A percentile compares a stretch with the other conserved stretches of the same genome.
phyloP scores from a whole-genome alignment of 169 alveolate species.

The Cryptosporidium muris region DNA sequence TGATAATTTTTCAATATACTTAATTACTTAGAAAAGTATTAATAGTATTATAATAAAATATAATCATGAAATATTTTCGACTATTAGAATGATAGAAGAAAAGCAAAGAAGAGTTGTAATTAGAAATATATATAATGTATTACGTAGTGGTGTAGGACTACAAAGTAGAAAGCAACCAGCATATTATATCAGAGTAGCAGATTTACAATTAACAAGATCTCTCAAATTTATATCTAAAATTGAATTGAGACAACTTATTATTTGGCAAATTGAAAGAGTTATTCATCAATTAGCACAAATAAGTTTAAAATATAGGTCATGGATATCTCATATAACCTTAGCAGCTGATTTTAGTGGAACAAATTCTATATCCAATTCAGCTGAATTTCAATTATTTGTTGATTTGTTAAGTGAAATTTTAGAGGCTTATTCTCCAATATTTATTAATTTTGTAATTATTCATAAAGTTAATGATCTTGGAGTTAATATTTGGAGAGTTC shows the following conservation, averaged over 20 bases:
- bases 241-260: conserved; percentile 44
- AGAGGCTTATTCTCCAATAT: conserved; percentile 46
- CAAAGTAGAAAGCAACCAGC: conserved; percentile 42
- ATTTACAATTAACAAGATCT: conserved; percentile 35
- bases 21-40: conserved; percentile 26
- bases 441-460: conserved; percentile 30
- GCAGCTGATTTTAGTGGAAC: conserved; percentile 39
- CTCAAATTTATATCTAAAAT: background rate
- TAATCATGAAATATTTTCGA: conserved; percentile 1
- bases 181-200: conserved; percentile 36
- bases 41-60: conserved; percentile 12
- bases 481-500: conserved; percentile 36
- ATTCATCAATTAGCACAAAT: conserved; percentile 35
- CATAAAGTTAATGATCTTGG: conserved; percentile 34
- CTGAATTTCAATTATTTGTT: conserved; percentile 61
- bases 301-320: conserved; percentile 18
- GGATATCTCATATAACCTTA: conserved; percentile 44
- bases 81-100: conserved; percentile 23
- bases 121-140: conserved; percentile 12
- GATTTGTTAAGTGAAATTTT: conserved; percentile 27
- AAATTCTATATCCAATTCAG: conserved; percentile 11
- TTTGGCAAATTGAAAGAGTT: conserved; percentile 59
- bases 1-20: background rate
- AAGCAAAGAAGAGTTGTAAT: conserved; percentile 42
- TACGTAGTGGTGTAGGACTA: conserved; percentile 56